Percentiles rank a stretch among this genome's conserved stretches.
Evolutionary conservation across 2,329 filamentous ascomycete species (phyloP).

Genomic region (Botryotinia convoluta): DNA sequence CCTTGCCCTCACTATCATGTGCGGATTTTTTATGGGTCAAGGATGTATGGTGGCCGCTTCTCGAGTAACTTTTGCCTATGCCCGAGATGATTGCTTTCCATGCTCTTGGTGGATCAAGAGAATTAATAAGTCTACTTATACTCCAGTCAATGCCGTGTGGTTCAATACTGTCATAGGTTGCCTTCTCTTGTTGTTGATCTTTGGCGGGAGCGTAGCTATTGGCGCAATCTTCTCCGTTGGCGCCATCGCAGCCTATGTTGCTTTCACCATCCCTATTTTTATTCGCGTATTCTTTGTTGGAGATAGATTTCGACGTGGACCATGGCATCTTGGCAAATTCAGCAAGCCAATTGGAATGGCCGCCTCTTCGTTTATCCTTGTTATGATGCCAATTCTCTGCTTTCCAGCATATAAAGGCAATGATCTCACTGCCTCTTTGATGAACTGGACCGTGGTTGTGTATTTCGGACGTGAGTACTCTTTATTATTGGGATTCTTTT

Average conservation of each 20-base stretch:
- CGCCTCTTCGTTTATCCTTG: constrained; percentile 55
- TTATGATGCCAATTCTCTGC: constrained; percentile 67
- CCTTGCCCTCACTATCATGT: constrained; percentile 60
- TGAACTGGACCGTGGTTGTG: constrained; percentile 66
- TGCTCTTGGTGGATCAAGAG: constrained; percentile 55
- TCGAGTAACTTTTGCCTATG: constrained; percentile 68
- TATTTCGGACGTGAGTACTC: constrained; percentile 48
- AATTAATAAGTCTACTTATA: constrained; percentile 57
- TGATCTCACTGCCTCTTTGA: constrained; percentile 49
- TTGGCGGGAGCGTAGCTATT: constrained; percentile 57
- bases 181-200: constrained; percentile 58
- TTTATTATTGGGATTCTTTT: background rate
- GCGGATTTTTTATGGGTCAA: constrained; percentile 67
- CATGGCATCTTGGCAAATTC: constrained; percentile 62
- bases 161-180: constrained; percentile 59
- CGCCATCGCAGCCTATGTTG: constrained; percentile 61
- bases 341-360: constrained; percentile 54
- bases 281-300: constrained; percentile 59
- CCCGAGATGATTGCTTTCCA: constrained; percentile 65
- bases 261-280: constrained; percentile 55
- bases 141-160: constrained; percentile 66
- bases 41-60: constrained; percentile 63
- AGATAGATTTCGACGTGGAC: constrained; percentile 59
- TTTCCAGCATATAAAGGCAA: constrained; percentile 54
- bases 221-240: constrained; percentile 67